Evolutionary conservation across 2,329 filamentous ascomycete genomes (phyloP).

Genomic region (Claviceps sp.): DNA sequence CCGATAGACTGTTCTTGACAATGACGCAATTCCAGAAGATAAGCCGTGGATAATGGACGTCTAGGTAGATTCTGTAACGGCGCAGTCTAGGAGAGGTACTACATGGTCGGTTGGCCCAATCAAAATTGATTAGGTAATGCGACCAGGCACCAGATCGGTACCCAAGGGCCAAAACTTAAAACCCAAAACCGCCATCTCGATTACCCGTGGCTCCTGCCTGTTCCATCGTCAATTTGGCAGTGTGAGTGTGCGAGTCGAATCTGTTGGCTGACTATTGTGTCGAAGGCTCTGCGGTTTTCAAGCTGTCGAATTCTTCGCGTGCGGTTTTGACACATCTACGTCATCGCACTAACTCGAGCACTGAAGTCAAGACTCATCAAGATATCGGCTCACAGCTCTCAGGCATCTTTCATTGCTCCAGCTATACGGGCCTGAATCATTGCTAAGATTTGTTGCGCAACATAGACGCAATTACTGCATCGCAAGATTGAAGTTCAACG

Average conservation of each 20-base stretch:
- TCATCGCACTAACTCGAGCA: background rate
- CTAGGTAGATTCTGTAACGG: background rate
- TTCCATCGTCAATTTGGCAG: constrained; percentile 3
- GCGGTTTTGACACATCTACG: background rate
- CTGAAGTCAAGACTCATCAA: background rate
- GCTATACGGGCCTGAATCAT: background rate
- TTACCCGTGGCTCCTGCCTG: background rate
- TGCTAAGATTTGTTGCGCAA: background rate
- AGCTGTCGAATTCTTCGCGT: background rate
- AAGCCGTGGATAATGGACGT: no score
- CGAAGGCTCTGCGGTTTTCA: background rate
- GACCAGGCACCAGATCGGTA: constrained; percentile 5
- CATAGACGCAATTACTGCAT: background rate
- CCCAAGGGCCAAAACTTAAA: constrained; percentile 4
- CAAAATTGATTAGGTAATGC: constrained; percentile 4
- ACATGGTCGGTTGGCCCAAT: constrained; percentile 1
- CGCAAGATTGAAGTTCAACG: background rate
- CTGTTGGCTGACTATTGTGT: background rate
- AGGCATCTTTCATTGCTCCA: background rate
- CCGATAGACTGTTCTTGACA: no score
- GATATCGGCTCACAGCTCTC: background rate
- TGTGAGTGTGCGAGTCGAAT: constrained; percentile 2
- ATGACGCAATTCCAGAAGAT: no score
- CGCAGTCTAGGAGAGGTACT: background rate
- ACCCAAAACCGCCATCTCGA: constrained; percentile 1